These are phyloP conservation scores for Pichia sporocuriosa DNA, from an alignment of 805 yeast genomes.

Conservation along the genomic window DNA sequence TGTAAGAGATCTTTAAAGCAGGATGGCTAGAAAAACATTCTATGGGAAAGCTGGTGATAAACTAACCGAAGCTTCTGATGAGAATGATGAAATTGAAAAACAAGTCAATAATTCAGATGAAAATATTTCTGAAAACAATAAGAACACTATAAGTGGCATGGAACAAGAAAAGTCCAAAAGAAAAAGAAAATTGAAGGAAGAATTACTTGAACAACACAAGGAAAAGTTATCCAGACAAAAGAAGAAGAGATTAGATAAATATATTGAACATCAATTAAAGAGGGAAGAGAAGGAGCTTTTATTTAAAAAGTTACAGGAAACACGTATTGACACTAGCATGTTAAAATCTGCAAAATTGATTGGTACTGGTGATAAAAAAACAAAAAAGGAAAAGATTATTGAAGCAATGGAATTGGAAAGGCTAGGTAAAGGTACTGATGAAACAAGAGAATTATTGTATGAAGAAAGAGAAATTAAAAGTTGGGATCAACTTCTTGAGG, in stretches of 20 bases:
- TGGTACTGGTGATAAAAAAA: slow-evolving; percentile 58
- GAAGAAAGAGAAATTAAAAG: slow-evolving; percentile 60
- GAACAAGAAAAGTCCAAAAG: slow-evolving; percentile 56
- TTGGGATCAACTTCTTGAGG: slow-evolving; percentile 41
- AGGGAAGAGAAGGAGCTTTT: slow-evolving; percentile 81
- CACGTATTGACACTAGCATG: slow-evolving; percentile 62
- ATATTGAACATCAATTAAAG: slow-evolving; percentile 82
- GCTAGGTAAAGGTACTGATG: slow-evolving; percentile 62
- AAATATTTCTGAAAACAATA: not conserved
- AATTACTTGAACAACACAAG: slow-evolving; percentile 48
- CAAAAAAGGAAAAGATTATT: slow-evolving; percentile 60
- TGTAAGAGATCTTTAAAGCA: too few relatives aligned
- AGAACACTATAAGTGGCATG: slow-evolving; percentile 43
- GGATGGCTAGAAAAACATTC: slow-evolving; percentile 8
- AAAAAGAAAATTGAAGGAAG: slow-evolving; percentile 57
- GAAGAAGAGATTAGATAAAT: slow-evolving; percentile 78
- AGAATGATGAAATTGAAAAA: not conserved
- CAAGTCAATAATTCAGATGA: not conserved
- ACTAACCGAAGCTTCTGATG: slow-evolving; percentile 1
- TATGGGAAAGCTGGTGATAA: slow-evolving; percentile 11
- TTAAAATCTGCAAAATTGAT: slow-evolving; percentile 69
- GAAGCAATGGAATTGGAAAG: slow-evolving; percentile 70
- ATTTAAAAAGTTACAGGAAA: slow-evolving; percentile 61
- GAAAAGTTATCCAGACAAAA: slow-evolving; percentile 71
- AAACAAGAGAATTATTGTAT: slow-evolving; percentile 55